Base-by-base conservation (phyloP, 1,284 basidiomycete genomes). In the Naganishia sp. region DNA sequence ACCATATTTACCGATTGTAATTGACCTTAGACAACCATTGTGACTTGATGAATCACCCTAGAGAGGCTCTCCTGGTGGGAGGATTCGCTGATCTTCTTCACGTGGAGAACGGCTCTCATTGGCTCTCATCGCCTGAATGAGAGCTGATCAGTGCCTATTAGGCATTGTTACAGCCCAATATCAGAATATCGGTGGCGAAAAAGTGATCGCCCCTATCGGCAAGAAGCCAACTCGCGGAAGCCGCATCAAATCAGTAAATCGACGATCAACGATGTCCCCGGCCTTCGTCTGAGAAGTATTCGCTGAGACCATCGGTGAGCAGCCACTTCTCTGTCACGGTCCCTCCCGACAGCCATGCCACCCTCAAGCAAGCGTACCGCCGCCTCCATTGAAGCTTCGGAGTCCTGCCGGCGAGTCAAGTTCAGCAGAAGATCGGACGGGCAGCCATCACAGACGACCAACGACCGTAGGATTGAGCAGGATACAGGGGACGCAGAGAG, bases 171-270 rank as follows among this genome's bases (percentile, higher is more conserved):
- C 35, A 9, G 4, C 7, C 7, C 13, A 25, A 15, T 2, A 28
- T 17, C 6, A 6, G 18, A 6, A 5, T 39, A 32, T 49, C 31
- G 57, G 47, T 61, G 57, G 57, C 47, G 46, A 42, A 50, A 61
- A 53, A 23, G 9, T 47, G 47, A 61, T 61, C 57, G 57, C 57
- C n/a, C 57, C 57, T 61, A 39, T 61, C 23, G 47, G 2, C 2
- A 6, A 15, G 17, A 3, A 2, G 25, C 10, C 23, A 15, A n/a
- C 11, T 11, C 18, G 32, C n/a, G 52, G 28, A 28, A 28, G 28
- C 28, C 28, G 28, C 28, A 5, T 28, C 28, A 28, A 28, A 28
- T 28, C 28, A 28, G 28, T 28, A 28, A 28, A 28, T 28, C 28
- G 28, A 28, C 28, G 28, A 28, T 39, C 35, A 39, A 39, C 35